Evolutionary conservation across 73 alveolate genomes (phyloP).

Genomic region (Effrenium voratum): DNA sequence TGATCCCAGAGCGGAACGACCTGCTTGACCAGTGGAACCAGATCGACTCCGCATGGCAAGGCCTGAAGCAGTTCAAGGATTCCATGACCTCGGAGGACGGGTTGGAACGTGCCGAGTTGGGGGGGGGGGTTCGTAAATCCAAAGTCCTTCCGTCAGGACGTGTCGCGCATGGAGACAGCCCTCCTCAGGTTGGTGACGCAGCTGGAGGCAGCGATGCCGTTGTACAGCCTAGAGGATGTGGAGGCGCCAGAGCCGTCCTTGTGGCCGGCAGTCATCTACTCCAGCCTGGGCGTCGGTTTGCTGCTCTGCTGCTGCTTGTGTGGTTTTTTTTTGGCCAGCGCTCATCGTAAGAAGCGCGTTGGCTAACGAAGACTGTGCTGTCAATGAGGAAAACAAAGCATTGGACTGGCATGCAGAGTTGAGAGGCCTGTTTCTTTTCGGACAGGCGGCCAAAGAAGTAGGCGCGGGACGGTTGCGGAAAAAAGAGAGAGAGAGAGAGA

Average conservation of each 20-base stretch:
- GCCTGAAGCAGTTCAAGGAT: neutral
- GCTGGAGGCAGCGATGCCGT: neutral
- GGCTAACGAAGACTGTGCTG: too few relatives aligned
- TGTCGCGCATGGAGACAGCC: neutral
- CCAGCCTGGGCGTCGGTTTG: neutral
- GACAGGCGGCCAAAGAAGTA: constrained; percentile 18
- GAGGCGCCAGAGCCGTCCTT: neutral
- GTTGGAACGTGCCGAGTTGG: too few relatives aligned
- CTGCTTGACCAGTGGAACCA: neutral
- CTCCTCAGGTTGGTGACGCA: neutral
- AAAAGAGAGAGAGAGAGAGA: neutral
- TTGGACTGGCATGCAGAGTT: neutral
- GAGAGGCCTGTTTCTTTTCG: neutral
- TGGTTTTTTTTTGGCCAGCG: too few relatives aligned
- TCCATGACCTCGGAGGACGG: neutral
- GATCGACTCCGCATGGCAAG: neutral
- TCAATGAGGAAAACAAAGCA: too few relatives aligned
- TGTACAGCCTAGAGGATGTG: neutral
- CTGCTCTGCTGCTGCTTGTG: neutral
- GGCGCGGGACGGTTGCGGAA: neutral
- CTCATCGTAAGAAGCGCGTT: too few relatives aligned
- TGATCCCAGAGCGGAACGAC: neutral
- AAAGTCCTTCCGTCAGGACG: neutral
- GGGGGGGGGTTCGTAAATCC: too few relatives aligned
- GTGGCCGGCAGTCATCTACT: neutral